These are phyloP conservation scores for Artemisia argyi DNA, from an alignment of 129 eudicot genomes.

Conservation along the genomic window DNA sequence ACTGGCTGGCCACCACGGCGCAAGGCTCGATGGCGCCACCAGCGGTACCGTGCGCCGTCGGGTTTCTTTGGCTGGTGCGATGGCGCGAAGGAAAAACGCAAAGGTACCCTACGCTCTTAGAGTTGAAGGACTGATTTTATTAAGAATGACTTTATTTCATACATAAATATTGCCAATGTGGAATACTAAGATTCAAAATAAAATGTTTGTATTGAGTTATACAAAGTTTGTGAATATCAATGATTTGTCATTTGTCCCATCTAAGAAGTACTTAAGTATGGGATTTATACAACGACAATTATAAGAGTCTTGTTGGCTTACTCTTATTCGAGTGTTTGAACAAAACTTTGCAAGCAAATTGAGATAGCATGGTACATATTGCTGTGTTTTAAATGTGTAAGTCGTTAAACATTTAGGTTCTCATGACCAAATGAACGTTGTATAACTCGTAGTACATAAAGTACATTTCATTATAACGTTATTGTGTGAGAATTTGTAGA, in stretches of 20 bases:
- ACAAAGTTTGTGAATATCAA: neutral
- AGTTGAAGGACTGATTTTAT: too few species aligned
- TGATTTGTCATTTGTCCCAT: neutral
- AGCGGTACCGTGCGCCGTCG: too few species aligned
- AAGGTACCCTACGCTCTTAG: too few species aligned
- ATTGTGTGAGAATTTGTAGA: neutral
- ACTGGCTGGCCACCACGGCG: too few species aligned
- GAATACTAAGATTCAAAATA: neutral
- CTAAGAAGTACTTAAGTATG: neutral
- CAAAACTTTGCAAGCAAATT: slow-evolving; percentile 24
- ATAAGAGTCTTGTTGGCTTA: slow-evolving; percentile 1
- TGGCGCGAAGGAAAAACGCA: too few species aligned
- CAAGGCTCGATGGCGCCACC: too few species aligned
- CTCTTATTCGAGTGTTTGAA: slow-evolving; percentile 24
- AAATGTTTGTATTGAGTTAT: neutral
- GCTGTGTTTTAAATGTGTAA: slow-evolving; percentile 1
- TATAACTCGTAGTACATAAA: slow-evolving; percentile 4
- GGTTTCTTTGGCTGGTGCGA: too few species aligned
- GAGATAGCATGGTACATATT: neutral
- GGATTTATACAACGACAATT: slow-evolving; percentile 9
- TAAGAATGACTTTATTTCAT: too few species aligned
- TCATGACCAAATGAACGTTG: neutral
- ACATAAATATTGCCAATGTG: too few species aligned
- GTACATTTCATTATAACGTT: neutral
- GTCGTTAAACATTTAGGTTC: neutral